Conservation (phyloP, 2,329 filamentous ascomycete genomes). For the Aspergillus pseudoglaucus region DNA sequence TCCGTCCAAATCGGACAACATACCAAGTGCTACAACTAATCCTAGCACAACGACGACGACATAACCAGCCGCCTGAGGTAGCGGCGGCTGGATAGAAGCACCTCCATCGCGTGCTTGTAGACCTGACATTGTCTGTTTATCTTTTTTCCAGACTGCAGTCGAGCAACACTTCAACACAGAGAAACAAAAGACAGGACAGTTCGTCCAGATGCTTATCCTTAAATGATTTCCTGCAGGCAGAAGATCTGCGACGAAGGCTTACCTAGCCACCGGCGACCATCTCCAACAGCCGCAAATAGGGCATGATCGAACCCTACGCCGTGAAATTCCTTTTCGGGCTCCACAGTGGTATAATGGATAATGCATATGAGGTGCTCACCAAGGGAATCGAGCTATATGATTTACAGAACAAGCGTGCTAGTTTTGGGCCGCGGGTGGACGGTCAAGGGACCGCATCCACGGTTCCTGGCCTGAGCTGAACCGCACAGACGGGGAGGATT, state of each 20-base stretch:
- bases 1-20: neutral
- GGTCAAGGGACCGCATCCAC: too few species aligned
- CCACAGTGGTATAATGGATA: conserved; percentile 8
- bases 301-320: neutral
- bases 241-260: neutral
- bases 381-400: too few species aligned
- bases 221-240: neutral
- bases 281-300: neutral
- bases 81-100: conserved; percentile 23
- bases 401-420: too few species aligned
- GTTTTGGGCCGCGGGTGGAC: too few species aligned
- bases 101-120: conserved; percentile 11
- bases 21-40: conserved; percentile 35
- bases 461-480: too few species aligned
- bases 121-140: conserved; percentile 9
- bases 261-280: neutral
- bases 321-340: neutral
- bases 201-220: neutral
- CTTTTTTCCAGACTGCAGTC: neutral
- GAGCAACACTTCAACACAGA: neutral
- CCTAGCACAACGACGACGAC: conserved; percentile 38
- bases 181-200: neutral
- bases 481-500: too few species aligned
- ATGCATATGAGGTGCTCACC: conserved; percentile 7
- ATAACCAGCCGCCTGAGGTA: conserved; percentile 38